Evolutionary conservation across 805 yeast species (phyloP).

Genomic region (Yamadazyma kitorensis): DNA sequence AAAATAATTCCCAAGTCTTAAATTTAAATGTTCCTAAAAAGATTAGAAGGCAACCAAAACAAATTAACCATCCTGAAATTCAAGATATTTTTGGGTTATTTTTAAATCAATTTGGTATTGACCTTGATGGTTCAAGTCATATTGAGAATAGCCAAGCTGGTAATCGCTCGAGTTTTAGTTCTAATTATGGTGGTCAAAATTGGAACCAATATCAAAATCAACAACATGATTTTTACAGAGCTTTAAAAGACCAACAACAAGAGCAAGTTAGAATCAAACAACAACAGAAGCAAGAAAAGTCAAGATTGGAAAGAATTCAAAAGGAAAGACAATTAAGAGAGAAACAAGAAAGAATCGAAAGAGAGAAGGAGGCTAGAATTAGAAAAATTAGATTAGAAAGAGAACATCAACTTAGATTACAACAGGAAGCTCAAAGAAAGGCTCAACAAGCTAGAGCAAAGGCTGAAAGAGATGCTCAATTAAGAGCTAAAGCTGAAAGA

Average conservation of each 20-base stretch:
- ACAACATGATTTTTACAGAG: slow-evolving; percentile 2
- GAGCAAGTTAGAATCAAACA: slow-evolving; percentile 2
- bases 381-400: slow-evolving; percentile 14
- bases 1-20: slow-evolving; percentile 25
- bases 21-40: slow-evolving; percentile 37
- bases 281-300: slow-evolving; percentile 8
- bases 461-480: slow-evolving; percentile 15
- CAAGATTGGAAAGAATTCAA: slow-evolving; percentile 8
- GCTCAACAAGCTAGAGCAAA: slow-evolving; percentile 20
- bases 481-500: slow-evolving; percentile 6
- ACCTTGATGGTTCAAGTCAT: too few relatives aligned
- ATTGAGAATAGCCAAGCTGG: too few relatives aligned
- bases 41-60: slow-evolving; percentile 17
- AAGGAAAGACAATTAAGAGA: slow-evolving; percentile 4
- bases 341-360: slow-evolving; percentile 10
- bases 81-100: too few relatives aligned
- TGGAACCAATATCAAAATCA: slow-evolving; percentile 1
- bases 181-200: background rate
- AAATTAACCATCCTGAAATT: too few relatives aligned
- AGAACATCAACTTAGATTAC: slow-evolving; percentile 16
- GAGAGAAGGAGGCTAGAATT: slow-evolving; percentile 13
- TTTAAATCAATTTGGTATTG: too few relatives aligned
- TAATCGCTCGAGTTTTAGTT: too few relatives aligned
- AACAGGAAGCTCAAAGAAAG: slow-evolving; percentile 25
- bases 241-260: background rate